These are phyloP conservation scores for Erythrobasidium hasegawianum DNA, from an alignment of 1,284 basidiomycete genomes.

Conservation along the genomic window DNA sequence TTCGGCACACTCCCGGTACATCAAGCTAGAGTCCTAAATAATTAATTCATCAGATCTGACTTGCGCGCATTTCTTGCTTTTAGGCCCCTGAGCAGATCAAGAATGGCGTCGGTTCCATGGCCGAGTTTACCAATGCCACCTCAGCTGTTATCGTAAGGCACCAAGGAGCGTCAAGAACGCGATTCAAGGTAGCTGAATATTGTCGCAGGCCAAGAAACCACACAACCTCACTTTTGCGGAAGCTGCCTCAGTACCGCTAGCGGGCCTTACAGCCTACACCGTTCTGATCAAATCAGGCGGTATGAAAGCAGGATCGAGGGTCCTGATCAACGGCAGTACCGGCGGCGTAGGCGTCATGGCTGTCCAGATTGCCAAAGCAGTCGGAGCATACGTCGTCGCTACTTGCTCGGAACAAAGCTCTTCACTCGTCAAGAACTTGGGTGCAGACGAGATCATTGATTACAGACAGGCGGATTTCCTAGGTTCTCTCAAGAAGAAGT, in stretches of 20 bases:
- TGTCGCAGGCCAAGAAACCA: constrained; percentile 51
- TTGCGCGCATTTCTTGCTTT: not conserved
- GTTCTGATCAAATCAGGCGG: constrained; percentile 56
- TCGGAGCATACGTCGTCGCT: constrained; percentile 58
- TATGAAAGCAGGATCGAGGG: constrained; percentile 38
- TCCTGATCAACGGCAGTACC: constrained; percentile 65
- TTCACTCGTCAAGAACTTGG: constrained; percentile 52
- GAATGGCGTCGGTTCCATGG: constrained; percentile 56
- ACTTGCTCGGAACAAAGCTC: constrained; percentile 59
- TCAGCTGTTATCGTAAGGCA: constrained; percentile 8
- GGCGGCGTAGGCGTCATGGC: constrained; percentile 62
- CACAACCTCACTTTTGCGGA: constrained; percentile 54
- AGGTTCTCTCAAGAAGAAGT: constrained; percentile 51
- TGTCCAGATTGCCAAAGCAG: constrained; percentile 62
- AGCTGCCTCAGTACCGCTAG: constrained; percentile 60
- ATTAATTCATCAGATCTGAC: too few relatives aligned
- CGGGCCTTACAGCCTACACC: constrained; percentile 59
- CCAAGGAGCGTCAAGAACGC: too few relatives aligned
- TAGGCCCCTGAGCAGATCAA: constrained; percentile 37
- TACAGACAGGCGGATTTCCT: constrained; percentile 57
- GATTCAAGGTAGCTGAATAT: too few relatives aligned
- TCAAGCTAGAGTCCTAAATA: too few relatives aligned
- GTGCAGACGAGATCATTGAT: constrained; percentile 58
- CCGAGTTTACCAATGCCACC: constrained; percentile 55
- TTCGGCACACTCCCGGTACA: constrained; percentile 53